phyloP scores from a whole-genome alignment of 2,329 filamentous ascomycete genomes.

The Fusarium aywerte region DNA sequence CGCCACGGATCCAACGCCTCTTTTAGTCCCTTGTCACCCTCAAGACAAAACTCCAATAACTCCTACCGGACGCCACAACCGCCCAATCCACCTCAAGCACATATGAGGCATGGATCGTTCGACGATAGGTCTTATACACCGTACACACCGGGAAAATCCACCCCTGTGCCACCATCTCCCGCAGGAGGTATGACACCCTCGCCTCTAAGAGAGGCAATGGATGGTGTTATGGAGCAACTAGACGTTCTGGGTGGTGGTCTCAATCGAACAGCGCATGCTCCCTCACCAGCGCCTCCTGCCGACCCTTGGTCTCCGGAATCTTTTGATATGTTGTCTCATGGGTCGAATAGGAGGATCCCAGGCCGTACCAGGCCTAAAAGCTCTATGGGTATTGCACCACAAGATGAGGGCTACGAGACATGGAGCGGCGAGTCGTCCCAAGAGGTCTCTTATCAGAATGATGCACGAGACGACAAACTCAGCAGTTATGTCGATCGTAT shows the following conservation, averaged over 20 bases:
- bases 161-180: constrained; percentile 75
- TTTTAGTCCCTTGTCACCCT: constrained; percentile 45
- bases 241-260: constrained; percentile 72
- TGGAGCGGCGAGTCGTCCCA: constrained; percentile 66
- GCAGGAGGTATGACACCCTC: constrained; percentile 82
- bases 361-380: constrained; percentile 68
- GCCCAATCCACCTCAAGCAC: constrained; percentile 29
- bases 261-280: constrained; percentile 65
- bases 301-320: constrained; percentile 93
- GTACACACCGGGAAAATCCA: constrained; percentile 66
- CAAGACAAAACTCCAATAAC: constrained; percentile 55
- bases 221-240: constrained; percentile 95
- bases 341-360: constrained; percentile 42
- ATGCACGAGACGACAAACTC: constrained; percentile 68
- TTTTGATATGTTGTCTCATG: constrained; percentile 68
- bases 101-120: constrained; percentile 41
- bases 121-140: constrained; percentile 50
- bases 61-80: constrained; percentile 49
- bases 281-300: constrained; percentile 66
- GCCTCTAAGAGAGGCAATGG: constrained; percentile 93
- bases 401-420: constrained; percentile 71
- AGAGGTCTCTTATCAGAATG: constrained; percentile 55
- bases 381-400: constrained; percentile 74
- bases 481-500: constrained; percentile 91
- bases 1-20: constrained; percentile 53